phyloP scores from a whole-genome alignment of 2,329 filamentous ascomycete species.

The Tothia fuscella region DNA sequence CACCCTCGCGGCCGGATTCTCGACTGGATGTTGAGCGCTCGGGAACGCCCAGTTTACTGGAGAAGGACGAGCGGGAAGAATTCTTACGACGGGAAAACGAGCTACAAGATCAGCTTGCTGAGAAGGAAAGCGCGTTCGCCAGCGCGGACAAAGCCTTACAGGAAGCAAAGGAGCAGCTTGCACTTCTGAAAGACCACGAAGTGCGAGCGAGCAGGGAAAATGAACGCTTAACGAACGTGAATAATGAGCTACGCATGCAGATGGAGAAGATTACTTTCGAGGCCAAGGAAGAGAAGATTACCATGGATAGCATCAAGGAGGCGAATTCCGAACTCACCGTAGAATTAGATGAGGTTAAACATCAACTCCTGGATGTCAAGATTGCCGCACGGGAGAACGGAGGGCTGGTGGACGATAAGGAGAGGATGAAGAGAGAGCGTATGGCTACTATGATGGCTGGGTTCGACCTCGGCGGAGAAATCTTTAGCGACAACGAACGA shows the following conservation, averaged over 20 bases:
- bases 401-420: slow-evolving; percentile 87
- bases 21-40: slow-evolving; percentile 63
- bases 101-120: slow-evolving; percentile 88
- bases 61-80: slow-evolving; percentile 95
- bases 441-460: slow-evolving; percentile 99
- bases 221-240: slow-evolving; percentile 70
- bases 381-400: slow-evolving; percentile 93
- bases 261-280: slow-evolving; percentile 92
- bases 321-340: slow-evolving; percentile 85
- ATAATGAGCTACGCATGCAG: slow-evolving; percentile 93
- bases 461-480: slow-evolving; percentile 84
- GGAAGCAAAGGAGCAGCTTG: slow-evolving; percentile 76
- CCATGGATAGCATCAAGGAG: slow-evolving; percentile 94
- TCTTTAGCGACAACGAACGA: slow-evolving; percentile 87
- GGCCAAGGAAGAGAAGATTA: slow-evolving; percentile 91
- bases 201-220: slow-evolving; percentile 78
- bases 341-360: slow-evolving; percentile 90
- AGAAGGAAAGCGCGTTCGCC: slow-evolving; percentile 74
- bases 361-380: slow-evolving; percentile 87
- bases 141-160: slow-evolving; percentile 68
- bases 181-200: slow-evolving; percentile 75
- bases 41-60: slow-evolving; percentile 76
- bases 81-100: slow-evolving; percentile 93
- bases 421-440: slow-evolving; percentile 96
- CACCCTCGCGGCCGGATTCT: slow-evolving; percentile 49